phyloP scores from a whole-genome alignment of 495 filamentous ascomycete species.

The Trichoderma reesei region DNA sequence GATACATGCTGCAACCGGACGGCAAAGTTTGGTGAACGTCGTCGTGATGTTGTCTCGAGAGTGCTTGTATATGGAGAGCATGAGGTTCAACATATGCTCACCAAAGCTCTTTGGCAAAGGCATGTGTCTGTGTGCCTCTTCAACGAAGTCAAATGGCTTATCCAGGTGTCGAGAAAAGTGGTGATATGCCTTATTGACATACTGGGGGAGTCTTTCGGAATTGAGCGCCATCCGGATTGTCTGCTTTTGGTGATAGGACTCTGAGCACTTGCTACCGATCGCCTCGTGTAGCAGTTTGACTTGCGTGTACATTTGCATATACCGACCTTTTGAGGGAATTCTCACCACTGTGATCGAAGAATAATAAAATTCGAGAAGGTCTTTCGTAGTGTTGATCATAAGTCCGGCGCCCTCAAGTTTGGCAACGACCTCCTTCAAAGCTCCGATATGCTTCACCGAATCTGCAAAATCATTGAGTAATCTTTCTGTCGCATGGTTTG shows the following conservation, averaged over 20 bases:
- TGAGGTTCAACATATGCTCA: slow-evolving; percentile 44
- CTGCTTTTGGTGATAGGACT: slow-evolving; percentile 28
- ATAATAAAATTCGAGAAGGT: slow-evolving; percentile 47
- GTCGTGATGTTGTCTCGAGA: slow-evolving; percentile 33
- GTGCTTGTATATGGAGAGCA: slow-evolving; percentile 35
- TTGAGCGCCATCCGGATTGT: slow-evolving; percentile 37
- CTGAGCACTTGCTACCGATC: slow-evolving; percentile 29
- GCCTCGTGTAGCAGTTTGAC: slow-evolving; percentile 34
- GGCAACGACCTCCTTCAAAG: slow-evolving; percentile 16
- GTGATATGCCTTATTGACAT: slow-evolving; percentile 43
- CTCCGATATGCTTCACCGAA: slow-evolving; percentile 19
- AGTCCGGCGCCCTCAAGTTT: neutral
- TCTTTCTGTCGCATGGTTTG: slow-evolving; percentile 33
- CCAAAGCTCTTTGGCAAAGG: slow-evolving; percentile 41
- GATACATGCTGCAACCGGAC: slow-evolving; percentile 42
- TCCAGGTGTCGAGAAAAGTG: slow-evolving; percentile 45
- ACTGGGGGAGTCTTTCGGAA: slow-evolving; percentile 40
- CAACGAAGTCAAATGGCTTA: slow-evolving; percentile 47
- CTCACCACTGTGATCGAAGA: slow-evolving; percentile 40
- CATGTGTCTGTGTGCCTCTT: slow-evolving; percentile 34
- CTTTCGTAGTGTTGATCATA: slow-evolving; percentile 29
- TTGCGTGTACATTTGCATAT: slow-evolving; percentile 40
- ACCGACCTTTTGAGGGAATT: slow-evolving; percentile 40
- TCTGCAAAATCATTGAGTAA: slow-evolving; percentile 26
- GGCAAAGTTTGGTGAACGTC: too few species aligned